Evolutionary conservation across 2,329 filamentous ascomycete genomes (phyloP).

Genomic region (Colletotrichum tabaci): DNA sequence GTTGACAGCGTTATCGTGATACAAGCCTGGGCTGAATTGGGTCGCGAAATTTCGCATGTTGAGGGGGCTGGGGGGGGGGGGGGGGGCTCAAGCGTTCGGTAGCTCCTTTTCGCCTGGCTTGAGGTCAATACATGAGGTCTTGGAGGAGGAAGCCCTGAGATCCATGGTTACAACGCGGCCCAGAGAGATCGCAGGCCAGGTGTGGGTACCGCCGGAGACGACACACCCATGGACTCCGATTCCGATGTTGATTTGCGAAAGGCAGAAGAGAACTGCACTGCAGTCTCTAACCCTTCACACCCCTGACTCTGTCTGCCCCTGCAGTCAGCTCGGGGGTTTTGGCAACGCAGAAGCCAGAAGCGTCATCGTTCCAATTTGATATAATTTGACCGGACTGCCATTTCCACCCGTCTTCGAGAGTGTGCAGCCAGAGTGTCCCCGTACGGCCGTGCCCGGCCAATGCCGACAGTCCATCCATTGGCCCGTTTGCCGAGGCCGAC

Average conservation of each 20-base stretch:
- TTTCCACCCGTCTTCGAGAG: slow-evolving; percentile 22
- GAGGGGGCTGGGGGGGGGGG: neutral
- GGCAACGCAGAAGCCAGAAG: slow-evolving; percentile 26
- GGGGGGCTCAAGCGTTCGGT: neutral
- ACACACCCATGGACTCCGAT: slow-evolving; percentile 29
- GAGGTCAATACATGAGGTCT: slow-evolving; percentile 10
- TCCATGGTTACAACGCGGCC: slow-evolving; percentile 32
- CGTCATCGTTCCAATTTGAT: slow-evolving; percentile 24
- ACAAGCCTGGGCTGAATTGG: slow-evolving; percentile 18
- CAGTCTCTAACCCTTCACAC: slow-evolving; percentile 9
- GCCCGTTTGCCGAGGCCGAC: slow-evolving; percentile 4
- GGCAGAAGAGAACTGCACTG: neutral
- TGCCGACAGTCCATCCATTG: slow-evolving; percentile 15
- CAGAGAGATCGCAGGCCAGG: slow-evolving; percentile 28
- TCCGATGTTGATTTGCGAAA: slow-evolving; percentile 25
- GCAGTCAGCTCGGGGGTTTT: slow-evolving; percentile 26
- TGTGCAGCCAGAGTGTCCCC: slow-evolving; percentile 12
- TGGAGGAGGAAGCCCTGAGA: slow-evolving; percentile 30
- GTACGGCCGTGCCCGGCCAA: neutral
- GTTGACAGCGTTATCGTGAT: slow-evolving; percentile 34
- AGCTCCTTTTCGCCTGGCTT: slow-evolving; percentile 3
- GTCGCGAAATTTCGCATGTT: slow-evolving; percentile 11
- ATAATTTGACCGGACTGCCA: slow-evolving; percentile 23
- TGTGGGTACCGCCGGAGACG: slow-evolving; percentile 29
- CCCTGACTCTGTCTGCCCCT: slow-evolving; percentile 35